phyloP scores from a whole-genome alignment of 768 basidiomycete species.

The Gyrodon lividus region DNA sequence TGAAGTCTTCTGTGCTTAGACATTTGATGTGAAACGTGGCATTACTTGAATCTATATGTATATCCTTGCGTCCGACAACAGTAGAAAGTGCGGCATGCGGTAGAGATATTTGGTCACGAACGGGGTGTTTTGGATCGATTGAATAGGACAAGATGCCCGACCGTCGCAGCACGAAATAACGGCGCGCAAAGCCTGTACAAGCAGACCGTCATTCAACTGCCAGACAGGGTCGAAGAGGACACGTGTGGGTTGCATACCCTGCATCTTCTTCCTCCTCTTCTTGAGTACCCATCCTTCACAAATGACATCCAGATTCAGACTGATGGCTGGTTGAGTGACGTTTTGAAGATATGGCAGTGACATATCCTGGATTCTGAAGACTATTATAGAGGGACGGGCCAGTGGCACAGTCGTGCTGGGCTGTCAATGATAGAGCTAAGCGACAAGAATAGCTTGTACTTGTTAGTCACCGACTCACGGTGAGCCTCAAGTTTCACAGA shows the following conservation, averaged over 20 bases:
- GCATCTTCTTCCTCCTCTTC: constrained; percentile 86
- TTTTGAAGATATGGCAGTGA: constrained; percentile 10
- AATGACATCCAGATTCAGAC: constrained; percentile 33
- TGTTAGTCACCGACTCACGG: background rate
- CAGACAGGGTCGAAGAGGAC: background rate
- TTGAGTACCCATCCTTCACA: constrained; percentile 82
- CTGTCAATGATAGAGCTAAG: background rate
- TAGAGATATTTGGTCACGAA: constrained; percentile 67
- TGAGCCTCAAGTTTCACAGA: background rate
- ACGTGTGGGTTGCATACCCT: constrained; percentile 47
- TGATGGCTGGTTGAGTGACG: constrained; percentile 5
- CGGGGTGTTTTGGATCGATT: constrained; percentile 66
- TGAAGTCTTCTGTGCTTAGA: constrained; percentile 66
- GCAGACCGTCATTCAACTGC: background rate
- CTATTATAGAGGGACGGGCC: background rate
- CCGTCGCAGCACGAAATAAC: constrained; percentile 71
- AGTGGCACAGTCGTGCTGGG: background rate
- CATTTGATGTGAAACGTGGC: constrained; percentile 85
- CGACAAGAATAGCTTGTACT: background rate
- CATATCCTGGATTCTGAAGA: constrained; percentile 9
- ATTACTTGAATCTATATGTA: constrained; percentile 73
- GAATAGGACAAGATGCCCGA: constrained; percentile 75
- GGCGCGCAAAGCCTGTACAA: constrained; percentile 72
- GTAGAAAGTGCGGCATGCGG: constrained; percentile 78
- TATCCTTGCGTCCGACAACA: constrained; percentile 68